Evolutionary conservation across 129 eudicot species (phyloP), one percentile per base, ranked within the genome.

Genomic region (Artemisia argyi): DNA sequence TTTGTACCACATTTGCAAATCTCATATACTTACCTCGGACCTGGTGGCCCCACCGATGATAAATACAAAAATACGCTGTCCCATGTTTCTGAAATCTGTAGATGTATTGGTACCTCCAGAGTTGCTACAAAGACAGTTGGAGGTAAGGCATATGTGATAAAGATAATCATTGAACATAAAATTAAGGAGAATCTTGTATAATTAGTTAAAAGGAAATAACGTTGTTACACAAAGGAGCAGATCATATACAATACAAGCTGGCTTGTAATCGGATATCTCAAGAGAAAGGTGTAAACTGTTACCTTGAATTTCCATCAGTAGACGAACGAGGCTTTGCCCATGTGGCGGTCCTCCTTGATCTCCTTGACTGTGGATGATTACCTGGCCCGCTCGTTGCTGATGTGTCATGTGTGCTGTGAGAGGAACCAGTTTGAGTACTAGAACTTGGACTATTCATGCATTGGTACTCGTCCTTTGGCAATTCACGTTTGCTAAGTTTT

Each of bases 21-120:
- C 20, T 14, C 4, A 28, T 5, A 60, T 12, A 11, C 32, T 63
- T 71, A 91, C 97, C 92, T 91, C 96, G 10, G 97, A 91, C 58
- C 97, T 81, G 69, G 97, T 91, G 11, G 97, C 96, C 58, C 96
- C 96, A 52, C 97, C 97, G 51, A 88, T 85, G 26, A 91, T 86
- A 75, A 88, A 88, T 59, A 91, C 92, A 78, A 91, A 88, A 49
- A 91, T 73, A 14, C 96, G 88, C 65, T 76, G 85, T 65, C 97
- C 97, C 97, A 88, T 88, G 83, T 84, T 88, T 85, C 76, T 88
- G 56, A 82, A 80, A 72, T 82, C 92, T 61, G 84, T 82, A 12
- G 88, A 73, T 20, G 95, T 83, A 80, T 73, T 81, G 30, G 83
- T 72, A 52, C 60, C 49, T 28, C 79, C 49, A 13, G 96, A 74